Percentiles rank a stretch among this genome's conserved stretches.
These are phyloP conservation scores for Physcia stellaris DNA, from an alignment of 495 filamentous ascomycete species.

Conservation along the genomic window DNA sequence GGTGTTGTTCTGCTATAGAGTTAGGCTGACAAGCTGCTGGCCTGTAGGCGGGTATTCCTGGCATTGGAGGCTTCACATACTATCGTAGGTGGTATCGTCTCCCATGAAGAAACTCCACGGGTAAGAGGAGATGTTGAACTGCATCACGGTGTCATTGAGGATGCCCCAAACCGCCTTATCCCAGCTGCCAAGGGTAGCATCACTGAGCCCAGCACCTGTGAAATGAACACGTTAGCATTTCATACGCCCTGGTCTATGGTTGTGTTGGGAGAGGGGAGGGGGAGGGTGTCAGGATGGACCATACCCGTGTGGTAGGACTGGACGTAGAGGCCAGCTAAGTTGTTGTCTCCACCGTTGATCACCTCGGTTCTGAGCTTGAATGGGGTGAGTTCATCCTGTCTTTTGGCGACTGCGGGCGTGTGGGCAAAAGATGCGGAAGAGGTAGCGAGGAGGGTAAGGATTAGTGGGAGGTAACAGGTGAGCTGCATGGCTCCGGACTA, in stretches of 20 bases:
- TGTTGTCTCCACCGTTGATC: slow-evolving; percentile 13
- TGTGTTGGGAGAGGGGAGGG: neutral
- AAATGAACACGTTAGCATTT: neutral
- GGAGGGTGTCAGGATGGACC: neutral
- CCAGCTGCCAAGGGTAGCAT: slow-evolving; percentile 26
- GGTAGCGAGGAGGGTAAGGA: neutral
- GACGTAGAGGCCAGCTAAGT: slow-evolving; percentile 27
- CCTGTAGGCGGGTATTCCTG: no score
- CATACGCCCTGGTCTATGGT: neutral
- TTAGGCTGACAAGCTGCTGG: no score
- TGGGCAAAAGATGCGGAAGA: neutral
- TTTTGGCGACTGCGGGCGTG: slow-evolving; percentile 10
- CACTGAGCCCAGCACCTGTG: slow-evolving; percentile 27
- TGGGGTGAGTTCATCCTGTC: slow-evolving; percentile 13
- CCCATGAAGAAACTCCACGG: no score
- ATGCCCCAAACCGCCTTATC: slow-evolving; percentile 21
- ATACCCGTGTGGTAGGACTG: slow-evolving; percentile 33
- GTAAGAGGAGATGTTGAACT: no score
- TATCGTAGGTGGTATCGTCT: slow-evolving; percentile 21
- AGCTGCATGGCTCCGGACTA: no score
- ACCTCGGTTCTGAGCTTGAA: slow-evolving; percentile 32
- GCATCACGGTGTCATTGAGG: slow-evolving; percentile 33
- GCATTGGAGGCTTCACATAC: no score
- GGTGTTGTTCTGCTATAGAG: no score
- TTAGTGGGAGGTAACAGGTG: no score